Evolutionary conservation across 73 alveolate species (phyloP), one percentile per base, ranked within the genome.

Genomic region (Strombidium stylifer): DNA sequence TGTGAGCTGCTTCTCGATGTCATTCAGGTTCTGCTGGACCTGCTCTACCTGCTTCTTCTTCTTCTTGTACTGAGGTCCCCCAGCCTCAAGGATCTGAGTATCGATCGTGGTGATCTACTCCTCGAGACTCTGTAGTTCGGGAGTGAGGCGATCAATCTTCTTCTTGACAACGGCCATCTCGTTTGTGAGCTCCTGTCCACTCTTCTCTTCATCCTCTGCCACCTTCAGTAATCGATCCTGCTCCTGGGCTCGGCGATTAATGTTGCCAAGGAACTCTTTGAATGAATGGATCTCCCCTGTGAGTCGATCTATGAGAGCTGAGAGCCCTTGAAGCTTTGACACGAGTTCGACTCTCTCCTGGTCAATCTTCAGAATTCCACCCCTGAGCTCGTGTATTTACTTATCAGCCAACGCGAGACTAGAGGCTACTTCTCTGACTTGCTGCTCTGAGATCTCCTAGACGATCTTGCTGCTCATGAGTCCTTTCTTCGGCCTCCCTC

Each of bases 401-500:
- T n/a, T n/a, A n/a, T n/a, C n/a, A n/a, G n/a, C n/a, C n/a, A n/a
- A n/a, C n/a, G n/a, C n/a, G n/a, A n/a, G n/a, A n/a, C n/a, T n/a
- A n/a, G n/a, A n/a, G 20, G 70, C 67, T 28, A 85, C 60, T 10
- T 78, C 81, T 21, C 37, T 64, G 34, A 40, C 40, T 15, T 64
- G 52, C 37, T 58, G 75, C 6, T 73, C 82, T 18, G 82, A 50
- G 32, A 50, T 40, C 23, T 79, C 78, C 35, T 64, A 27, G 6
- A 46, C 52, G 2, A 14, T 1, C 18, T 7, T 31, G 5, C 15
- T 4, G 27, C 78, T 69, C 94, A 91, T 91, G 12, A 59, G 90
- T 18, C 98, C 98, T 47, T 75, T 85, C 26, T 86, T 85, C 18
- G 95, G 92, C 53, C 59, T 57, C 16, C 98, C 98, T 45, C 98